A percentile compares a stretch with the other conserved stretches of the same genome.
Evolutionary conservation across 805 yeast genomes (phyloP).

Genomic region (Nakazawaea wyomingensis): DNA sequence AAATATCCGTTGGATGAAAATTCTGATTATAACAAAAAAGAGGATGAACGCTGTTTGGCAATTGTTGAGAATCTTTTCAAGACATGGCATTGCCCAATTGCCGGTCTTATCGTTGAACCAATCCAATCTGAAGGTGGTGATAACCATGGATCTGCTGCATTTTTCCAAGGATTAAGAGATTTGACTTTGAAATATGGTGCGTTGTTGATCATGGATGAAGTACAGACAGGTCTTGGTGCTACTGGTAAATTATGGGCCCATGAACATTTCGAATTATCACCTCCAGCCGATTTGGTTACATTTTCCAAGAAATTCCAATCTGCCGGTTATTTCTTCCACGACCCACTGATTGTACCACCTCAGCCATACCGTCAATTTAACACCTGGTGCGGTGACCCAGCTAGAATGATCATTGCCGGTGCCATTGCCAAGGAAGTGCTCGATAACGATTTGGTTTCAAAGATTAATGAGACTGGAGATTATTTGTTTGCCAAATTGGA

Average conservation of each 20-base stretch:
- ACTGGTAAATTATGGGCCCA: conserved; percentile 73
- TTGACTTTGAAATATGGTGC: conserved; percentile 52
- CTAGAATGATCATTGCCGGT: conserved; percentile 59
- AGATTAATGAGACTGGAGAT: conserved; percentile 47
- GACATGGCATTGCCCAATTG: conserved; percentile 37
- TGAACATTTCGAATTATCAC: conserved; percentile 57
- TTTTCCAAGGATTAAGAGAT: conserved; percentile 59
- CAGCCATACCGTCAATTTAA: conserved; percentile 66
- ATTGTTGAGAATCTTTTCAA: conserved; percentile 36
- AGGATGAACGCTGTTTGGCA: conserved; percentile 43
- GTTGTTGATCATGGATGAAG: conserved; percentile 65
- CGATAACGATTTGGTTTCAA: conserved; percentile 42
- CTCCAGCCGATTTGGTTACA: conserved; percentile 65
- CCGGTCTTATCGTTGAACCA: conserved; percentile 53
- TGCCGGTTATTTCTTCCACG: conserved; percentile 65
- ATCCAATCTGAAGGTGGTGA: conserved; percentile 77
- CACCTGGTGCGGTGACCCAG: conserved; percentile 78
- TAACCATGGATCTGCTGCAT: conserved; percentile 58
- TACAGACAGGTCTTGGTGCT: conserved; percentile 72
- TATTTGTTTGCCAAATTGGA: conserved; percentile 44
- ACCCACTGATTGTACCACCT: conserved; percentile 53
- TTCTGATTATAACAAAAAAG: conserved; percentile 44
- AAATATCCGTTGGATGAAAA: conserved; percentile 76
- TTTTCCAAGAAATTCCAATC: conserved; percentile 71
- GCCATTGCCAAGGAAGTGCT: conserved; percentile 51